Percentiles rank a stretch among this genome's conserved stretches.
These are phyloP conservation scores for Collybiopsis confluens DNA, from an alignment of 768 basidiomycete genomes.

Conservation along the genomic window DNA sequence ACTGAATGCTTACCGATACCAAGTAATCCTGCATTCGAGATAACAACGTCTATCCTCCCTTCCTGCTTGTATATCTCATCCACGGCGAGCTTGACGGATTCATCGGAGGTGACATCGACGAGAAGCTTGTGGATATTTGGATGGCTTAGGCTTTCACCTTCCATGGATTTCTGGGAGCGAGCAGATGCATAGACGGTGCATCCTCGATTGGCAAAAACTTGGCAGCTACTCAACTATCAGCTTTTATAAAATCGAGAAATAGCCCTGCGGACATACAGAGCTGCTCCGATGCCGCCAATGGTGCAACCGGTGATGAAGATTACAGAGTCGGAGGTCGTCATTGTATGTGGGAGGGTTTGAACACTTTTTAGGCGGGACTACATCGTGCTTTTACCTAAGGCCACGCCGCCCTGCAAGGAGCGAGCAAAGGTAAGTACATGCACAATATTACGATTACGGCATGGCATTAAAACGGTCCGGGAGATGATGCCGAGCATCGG, in stretches of 20 bases:
- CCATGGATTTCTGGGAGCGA: slow-evolving; percentile 40
- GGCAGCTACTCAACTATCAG: slow-evolving; percentile 24
- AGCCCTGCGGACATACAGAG: slow-evolving; percentile 27
- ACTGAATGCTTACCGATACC: slow-evolving; percentile 1
- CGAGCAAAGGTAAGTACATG: too few relatives aligned
- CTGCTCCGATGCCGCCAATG: slow-evolving; percentile 46
- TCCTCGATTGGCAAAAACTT: slow-evolving; percentile 33
- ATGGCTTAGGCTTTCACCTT: slow-evolving; percentile 31
- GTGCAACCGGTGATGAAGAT: slow-evolving; percentile 50
- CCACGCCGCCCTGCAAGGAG: too few relatives aligned
- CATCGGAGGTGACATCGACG: slow-evolving; percentile 43
- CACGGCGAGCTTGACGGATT: slow-evolving; percentile 31
- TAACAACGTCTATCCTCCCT: slow-evolving; percentile 45
- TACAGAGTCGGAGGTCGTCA: slow-evolving; percentile 13
- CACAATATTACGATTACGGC: too few relatives aligned
- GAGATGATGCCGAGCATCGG: too few relatives aligned
- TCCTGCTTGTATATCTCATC: slow-evolving; percentile 35
- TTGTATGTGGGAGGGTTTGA: not conserved
- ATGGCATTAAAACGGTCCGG: too few relatives aligned
- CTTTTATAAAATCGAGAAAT: slow-evolving; percentile 9
- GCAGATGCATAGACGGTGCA: slow-evolving; percentile 54
- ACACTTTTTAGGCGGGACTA: too few relatives aligned
- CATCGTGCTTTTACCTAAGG: too few relatives aligned
- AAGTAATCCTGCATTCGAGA: slow-evolving; percentile 46
- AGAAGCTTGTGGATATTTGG: slow-evolving; percentile 28